Evolutionary conservation across 805 yeast genomes (phyloP), one percentile per base, ranked within the genome.

Genomic region (Kuraishia floccosa): DNA sequence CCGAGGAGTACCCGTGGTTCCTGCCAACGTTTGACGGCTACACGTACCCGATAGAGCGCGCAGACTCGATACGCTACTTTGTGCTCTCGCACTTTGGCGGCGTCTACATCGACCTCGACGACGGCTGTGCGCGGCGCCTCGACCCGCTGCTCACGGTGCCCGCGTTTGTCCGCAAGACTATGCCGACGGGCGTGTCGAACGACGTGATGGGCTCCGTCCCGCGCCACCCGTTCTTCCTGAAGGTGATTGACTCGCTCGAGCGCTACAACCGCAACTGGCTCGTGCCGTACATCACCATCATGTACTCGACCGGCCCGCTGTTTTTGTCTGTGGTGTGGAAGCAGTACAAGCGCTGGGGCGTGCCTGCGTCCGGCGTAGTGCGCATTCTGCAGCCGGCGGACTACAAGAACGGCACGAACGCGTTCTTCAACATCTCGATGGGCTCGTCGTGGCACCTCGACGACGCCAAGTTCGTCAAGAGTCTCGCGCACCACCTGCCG

Each of bases 391-490:
- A 74, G 58, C 89, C 93, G 4, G 50, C 55, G 24, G 86, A 80
- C 49, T 82, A 83, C 53, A 81, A 80, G 48, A 59, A 68, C 35
- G 67, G 65, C 38, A 47, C 64, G 1, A 57, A 65, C 40, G 68
- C 86, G 0, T 81, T 82, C 49, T 86, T 87, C 53, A 64, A 73
- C 24, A 77, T 83, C 33, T 62, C 84, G 1, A 69, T 72, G 33
- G 96, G 96, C 28, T 82, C 94, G 0, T 81, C 94, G 17, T 87
- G 96, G 96, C 96, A 87, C 55, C 57, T 72, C 46, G 84, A 76
- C 40, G 96, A 87, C 52, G 95, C 96, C 8, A 65, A 73, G 32
- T 71, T 83, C 48, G 72, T 86, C 54, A 75, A 81, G 46, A 58
- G 70, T 6, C 56, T 86, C 54, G 85, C 83, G 12, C 65, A 71